Evolutionary conservation across 2,329 filamentous ascomycete species (phyloP).

Genomic region (Fusarium sp.): DNA sequence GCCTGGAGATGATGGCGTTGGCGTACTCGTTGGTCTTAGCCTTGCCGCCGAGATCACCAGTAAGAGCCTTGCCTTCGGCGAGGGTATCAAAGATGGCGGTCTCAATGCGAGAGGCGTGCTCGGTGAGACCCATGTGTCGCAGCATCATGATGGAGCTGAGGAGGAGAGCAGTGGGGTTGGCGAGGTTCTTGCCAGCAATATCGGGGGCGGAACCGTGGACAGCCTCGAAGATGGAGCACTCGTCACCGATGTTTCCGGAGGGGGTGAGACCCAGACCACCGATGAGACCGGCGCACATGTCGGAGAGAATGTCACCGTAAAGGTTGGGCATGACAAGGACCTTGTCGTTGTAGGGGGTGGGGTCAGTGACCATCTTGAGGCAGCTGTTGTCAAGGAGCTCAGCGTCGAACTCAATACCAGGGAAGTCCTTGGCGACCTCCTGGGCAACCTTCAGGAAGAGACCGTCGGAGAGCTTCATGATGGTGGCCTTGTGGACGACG

Average conservation of each 20-base stretch:
- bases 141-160: conserved; percentile 99
- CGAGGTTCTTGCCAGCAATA: conserved; percentile 94
- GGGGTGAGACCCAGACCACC: conserved; percentile 97
- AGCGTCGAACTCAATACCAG: conserved; percentile 94
- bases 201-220: conserved; percentile 98
- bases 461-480: conserved; percentile 99
- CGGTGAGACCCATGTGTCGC: conserved; percentile 93
- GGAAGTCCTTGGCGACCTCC: conserved; percentile 94
- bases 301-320: conserved; percentile 99
- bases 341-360: conserved; percentile 98
- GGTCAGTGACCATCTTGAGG: conserved; percentile 98
- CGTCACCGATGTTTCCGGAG: conserved; percentile 98
- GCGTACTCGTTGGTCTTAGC: conserved; percentile 97
- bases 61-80: conserved; percentile 95
- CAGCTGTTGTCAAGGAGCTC: conserved; percentile 99
- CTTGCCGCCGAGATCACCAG: conserved; percentile 95
- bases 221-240: conserved; percentile 99
- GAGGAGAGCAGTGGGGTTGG: conserved; percentile 96
- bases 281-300: conserved; percentile 99
- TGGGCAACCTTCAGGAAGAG: conserved; percentile 93
- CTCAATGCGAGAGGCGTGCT: conserved; percentile 91
- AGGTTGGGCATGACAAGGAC: conserved; percentile 98
- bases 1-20: conserved; percentile 84
- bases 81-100: conserved; percentile 95
- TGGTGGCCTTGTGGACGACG: conserved; percentile 99